Conservation (phyloP, 78 protist genomes). For the Polysphondylium violaceum region DNA sequence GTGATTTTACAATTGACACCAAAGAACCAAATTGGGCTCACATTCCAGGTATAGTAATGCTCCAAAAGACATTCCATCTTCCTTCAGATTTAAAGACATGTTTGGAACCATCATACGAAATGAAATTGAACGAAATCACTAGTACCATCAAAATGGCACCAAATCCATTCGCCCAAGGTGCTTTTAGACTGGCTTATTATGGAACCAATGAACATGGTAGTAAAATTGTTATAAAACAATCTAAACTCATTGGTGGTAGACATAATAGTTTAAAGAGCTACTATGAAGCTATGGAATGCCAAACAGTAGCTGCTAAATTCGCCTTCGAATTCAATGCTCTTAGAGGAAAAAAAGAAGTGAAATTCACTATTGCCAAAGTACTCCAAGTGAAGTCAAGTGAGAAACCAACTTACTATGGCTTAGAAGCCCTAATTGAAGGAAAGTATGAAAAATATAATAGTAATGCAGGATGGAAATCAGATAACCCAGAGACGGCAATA, state of each 20-base stretch:
- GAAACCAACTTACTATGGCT: not conserved
- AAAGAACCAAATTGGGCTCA: not conserved
- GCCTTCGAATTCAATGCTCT: not conserved
- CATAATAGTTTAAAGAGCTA: not conserved
- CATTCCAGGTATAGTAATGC: not conserved
- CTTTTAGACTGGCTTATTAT: not conserved
- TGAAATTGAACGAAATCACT: not conserved
- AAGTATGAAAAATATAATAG: constrained; percentile 1
- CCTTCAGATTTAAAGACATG: not conserved
- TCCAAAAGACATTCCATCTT: not conserved
- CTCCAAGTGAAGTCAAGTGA: not conserved
- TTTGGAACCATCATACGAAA: not conserved
- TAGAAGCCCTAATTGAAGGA: not conserved
- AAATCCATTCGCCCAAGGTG: constrained; percentile 10
- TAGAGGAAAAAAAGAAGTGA: not conserved
- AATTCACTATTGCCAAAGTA: not conserved
- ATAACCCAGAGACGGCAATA: not conserved
- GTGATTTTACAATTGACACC: not conserved
- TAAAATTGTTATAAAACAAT: constrained; percentile 2
- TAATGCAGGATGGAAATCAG: not conserved
- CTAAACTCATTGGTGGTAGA: not conserved
- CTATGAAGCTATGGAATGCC: constrained; percentile 5
- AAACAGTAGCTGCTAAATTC: constrained; percentile 5
- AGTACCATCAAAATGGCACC: not conserved
- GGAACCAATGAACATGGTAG: constrained; percentile 1